Evolutionary conservation across 495 filamentous ascomycete species (phyloP).

Genomic region (Penicillium crystallinum): DNA sequence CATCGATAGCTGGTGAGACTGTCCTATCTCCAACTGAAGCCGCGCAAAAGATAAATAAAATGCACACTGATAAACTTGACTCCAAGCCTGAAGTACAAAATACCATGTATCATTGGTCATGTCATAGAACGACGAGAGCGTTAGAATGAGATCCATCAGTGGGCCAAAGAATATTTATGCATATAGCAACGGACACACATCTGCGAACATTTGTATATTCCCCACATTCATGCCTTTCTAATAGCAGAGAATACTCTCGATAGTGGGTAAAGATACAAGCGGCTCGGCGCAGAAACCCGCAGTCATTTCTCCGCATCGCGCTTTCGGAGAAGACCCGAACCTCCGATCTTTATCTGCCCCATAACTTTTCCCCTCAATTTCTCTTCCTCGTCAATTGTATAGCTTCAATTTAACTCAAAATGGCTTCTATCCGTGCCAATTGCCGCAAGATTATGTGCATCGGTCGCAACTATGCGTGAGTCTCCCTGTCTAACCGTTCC

Average conservation of each 20-base stretch:
- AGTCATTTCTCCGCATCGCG: conserved; percentile 13
- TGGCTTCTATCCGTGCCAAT: conserved; percentile 46
- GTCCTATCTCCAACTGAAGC: no score
- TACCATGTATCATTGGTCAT: no score
- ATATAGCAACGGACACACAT: no score
- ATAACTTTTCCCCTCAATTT: neutral
- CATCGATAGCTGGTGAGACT: no score
- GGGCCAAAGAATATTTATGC: no score
- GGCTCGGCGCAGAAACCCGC: conserved; percentile 7
- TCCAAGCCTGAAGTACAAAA: no score
- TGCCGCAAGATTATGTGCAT: conserved; percentile 93
- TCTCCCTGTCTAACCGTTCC: conserved; percentile 15
- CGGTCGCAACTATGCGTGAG: conserved; percentile 94
- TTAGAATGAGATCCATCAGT: no score
- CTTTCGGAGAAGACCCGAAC: conserved; percentile 11
- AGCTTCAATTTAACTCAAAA: conserved; percentile 11
- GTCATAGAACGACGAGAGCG: no score
- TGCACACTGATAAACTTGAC: no score
- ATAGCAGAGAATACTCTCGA: neutral
- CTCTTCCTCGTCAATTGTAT: neutral
- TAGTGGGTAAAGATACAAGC: conserved; percentile 15
- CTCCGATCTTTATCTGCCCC: neutral
- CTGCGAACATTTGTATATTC: no score
- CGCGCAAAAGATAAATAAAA: no score
- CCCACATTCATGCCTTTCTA: no score